These are phyloP conservation scores for Curvularia eragrostidis DNA, from an alignment of 2,329 filamentous ascomycete species.

Conservation along the genomic window DNA sequence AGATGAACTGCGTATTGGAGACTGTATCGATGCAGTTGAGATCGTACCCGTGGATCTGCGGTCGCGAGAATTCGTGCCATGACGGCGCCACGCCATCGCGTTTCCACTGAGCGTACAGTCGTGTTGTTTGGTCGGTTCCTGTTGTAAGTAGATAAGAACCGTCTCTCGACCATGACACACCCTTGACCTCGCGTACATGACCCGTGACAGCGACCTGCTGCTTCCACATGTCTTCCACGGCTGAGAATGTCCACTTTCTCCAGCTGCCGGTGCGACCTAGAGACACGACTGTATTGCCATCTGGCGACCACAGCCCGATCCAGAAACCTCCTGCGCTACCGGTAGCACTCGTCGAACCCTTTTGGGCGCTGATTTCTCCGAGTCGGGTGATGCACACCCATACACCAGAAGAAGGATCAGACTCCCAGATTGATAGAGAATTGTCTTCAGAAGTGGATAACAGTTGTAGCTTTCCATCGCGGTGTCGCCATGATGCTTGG, in stretches of 20 bases:
- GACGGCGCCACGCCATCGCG: slow-evolving; percentile 55
- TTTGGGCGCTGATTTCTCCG: slow-evolving; percentile 92
- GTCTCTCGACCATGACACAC: slow-evolving; percentile 81
- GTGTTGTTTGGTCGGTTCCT: slow-evolving; percentile 88
- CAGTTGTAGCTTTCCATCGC: slow-evolving; percentile 68
- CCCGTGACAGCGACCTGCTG: slow-evolving; percentile 81
- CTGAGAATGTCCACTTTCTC: slow-evolving; percentile 78
- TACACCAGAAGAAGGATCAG: slow-evolving; percentile 81
- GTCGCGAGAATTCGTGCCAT: slow-evolving; percentile 95
- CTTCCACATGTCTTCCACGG: slow-evolving; percentile 70
- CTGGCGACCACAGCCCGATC: slow-evolving; percentile 90
- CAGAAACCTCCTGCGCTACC: slow-evolving; percentile 96
- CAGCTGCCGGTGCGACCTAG: slow-evolving; percentile 92
- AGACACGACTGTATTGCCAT: slow-evolving; percentile 76
- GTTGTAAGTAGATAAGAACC: slow-evolving; percentile 89
- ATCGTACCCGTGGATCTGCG: slow-evolving; percentile 98
- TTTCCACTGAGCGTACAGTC: slow-evolving; percentile 83
- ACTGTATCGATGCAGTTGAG: slow-evolving; percentile 90
- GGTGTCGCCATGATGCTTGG: slow-evolving; percentile 75
- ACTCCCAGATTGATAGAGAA: slow-evolving; percentile 90
- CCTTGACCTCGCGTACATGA: slow-evolving; percentile 81
- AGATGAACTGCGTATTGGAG: slow-evolving; percentile 78
- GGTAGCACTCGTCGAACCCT: slow-evolving; percentile 94
- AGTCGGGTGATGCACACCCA: slow-evolving; percentile 88
- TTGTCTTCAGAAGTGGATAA: slow-evolving; percentile 95